A percentile compares a stretch with the other conserved stretches of the same genome.
These are phyloP conservation scores for Rhododendron mucronatum DNA, from an alignment of 148 eudicot species.

Conservation along the genomic window DNA sequence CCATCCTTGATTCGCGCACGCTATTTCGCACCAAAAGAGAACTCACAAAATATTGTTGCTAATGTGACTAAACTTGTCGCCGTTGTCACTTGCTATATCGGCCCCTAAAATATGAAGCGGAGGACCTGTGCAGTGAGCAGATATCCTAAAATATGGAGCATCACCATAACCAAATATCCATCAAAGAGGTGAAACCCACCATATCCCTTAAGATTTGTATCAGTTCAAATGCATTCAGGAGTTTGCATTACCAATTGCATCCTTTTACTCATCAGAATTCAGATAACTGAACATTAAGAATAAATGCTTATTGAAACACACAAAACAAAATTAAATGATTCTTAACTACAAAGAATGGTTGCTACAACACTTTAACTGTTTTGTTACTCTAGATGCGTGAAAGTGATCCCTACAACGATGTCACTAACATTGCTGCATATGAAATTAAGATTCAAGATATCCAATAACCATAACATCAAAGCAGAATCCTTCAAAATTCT, in stretches of 20 bases:
- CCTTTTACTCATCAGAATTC: no score
- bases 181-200: not conserved
- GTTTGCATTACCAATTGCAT: not conserved
- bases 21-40: no score
- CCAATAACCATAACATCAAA: not conserved
- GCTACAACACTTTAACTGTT: no score
- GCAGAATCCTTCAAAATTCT: not conserved
- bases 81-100: not conserved
- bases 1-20: no score
- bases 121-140: not conserved
- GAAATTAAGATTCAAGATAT: not conserved
- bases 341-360: no score
- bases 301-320: no score
- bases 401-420: no score
- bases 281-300: no score
- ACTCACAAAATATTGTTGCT: not conserved
- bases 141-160: no score
- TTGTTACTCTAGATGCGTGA: no score
- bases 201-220: not conserved
- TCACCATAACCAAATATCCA: not conserved
- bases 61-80: not conserved
- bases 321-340: no score
- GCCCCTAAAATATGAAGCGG: not conserved
- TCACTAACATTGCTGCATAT: not conserved
- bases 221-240: not conserved